These are phyloP conservation scores for Jamesozyma spencerorum DNA, from an alignment of 805 yeast species.

Conservation along the genomic window DNA sequence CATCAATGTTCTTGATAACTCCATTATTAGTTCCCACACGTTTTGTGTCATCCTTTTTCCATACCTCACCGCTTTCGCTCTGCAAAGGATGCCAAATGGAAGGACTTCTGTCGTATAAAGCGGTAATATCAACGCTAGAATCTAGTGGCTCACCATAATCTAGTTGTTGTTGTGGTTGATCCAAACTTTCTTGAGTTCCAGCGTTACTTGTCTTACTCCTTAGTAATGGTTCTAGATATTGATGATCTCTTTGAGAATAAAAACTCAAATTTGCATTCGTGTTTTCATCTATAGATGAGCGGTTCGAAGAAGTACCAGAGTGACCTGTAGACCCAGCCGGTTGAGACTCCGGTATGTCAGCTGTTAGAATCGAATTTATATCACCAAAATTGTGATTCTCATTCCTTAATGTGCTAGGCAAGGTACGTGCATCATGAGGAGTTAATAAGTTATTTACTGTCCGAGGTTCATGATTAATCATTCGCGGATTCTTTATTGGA, in stretches of 20 bases:
- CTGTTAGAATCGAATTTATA: constrained; percentile 18
- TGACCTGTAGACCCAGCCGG: constrained; percentile 4
- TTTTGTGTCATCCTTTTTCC: too few relatives aligned
- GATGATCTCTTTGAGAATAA: constrained; percentile 2
- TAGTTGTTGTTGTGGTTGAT: constrained; percentile 7
- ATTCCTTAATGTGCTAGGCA: constrained; percentile 26
- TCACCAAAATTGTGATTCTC: constrained; percentile 20
- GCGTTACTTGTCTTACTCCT: neutral
- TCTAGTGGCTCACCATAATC: constrained; percentile 13
- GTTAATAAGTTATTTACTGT: constrained; percentile 2
- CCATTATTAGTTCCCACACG: too few relatives aligned
- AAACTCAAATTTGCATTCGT: constrained; percentile 9
- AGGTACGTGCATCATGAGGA: neutral
- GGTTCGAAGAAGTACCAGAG: constrained; percentile 9
- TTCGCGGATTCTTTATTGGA: neutral
- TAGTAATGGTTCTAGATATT: constrained; percentile 26
- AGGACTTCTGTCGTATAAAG: constrained; percentile 26
- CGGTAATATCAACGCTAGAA: constrained; percentile 33
- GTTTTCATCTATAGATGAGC: constrained; percentile 15
- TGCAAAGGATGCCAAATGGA: constrained; percentile 24
- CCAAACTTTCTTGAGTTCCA: constrained; percentile 25
- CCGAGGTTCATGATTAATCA: neutral
- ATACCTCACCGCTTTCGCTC: neutral
- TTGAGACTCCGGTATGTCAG: constrained; percentile 4
- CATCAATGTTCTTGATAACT: too few relatives aligned